Base-by-base conservation (phyloP, 306 rosid genomes). In the Vicia villosa region DNA sequence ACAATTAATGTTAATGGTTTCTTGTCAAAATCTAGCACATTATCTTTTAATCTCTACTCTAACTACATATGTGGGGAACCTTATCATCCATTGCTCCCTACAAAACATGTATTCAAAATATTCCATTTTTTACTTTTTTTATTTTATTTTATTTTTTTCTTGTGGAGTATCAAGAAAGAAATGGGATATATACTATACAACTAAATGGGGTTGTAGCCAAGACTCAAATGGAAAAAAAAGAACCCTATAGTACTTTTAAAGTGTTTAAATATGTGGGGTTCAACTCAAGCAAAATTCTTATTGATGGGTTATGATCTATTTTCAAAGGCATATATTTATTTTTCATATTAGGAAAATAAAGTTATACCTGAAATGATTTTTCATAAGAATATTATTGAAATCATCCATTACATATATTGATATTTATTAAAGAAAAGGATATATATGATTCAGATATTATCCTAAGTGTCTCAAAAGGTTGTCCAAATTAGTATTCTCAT, bases 1-100 rank as follows among this genome's bases (percentile, higher is more conserved):
- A 79, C 81, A 77, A 72, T 60, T 74, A 63, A 78, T 82, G 91
- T 81, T 82, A 91, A 91, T 87, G 92, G 95, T 77, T 83, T 89
- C 95, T 83, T 89, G 85, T 89, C 86, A 87, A 87, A 87, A 87
- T 92, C 91, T 86, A 77, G 88, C 90, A 87, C 71, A 85, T 83
- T 83, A 83, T 85, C 90, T 85, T 83, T 83, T 86, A 85, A 40
- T 86, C 83, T 85, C 47, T 72, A 81, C 81, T 81, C 71, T 73
- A 56, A 55, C 28, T 72, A 75, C 86, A 89, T 89, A 70, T 89
- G 90, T 86, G 81, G 90, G 88, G 88, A 69, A 79, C 79, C 85
- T 79, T 70, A 77, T 73, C 83, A 75, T 70, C 86, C 79, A 60
- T 78, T 72, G 83, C 84, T 79, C 79, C 83, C 72, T 84, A 82